Percentiles rank a stretch among this genome's conserved stretches.
phyloP scores from a whole-genome alignment of 768 basidiomycete species.

The Favolaschia claudopus region DNA sequence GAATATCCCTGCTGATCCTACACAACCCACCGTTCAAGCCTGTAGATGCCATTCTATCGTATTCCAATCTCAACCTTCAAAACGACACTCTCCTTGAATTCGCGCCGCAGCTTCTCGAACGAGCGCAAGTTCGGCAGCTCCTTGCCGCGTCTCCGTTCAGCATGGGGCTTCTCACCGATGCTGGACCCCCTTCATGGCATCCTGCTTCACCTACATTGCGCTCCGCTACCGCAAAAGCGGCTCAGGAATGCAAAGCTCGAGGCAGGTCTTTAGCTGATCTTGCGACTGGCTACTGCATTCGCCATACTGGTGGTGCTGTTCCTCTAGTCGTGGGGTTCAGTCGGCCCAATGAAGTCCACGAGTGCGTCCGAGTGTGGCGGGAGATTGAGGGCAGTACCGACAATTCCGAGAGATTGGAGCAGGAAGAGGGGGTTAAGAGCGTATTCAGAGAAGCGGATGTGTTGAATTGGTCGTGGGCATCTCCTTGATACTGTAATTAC shows the following conservation, averaged over 20 bases:
- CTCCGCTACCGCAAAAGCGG: conserved; percentile 50
- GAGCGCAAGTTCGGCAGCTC: conserved; percentile 73
- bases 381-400: conserved; percentile 52
- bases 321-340: conserved; percentile 81
- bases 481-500: conserved; percentile 43
- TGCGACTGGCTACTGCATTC: conserved; percentile 77
- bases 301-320: conserved; percentile 51
- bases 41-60: conserved; percentile 81
- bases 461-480: conserved; percentile 79
- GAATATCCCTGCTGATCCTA: conserved; percentile 77
- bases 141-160: conserved; percentile 83
- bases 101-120: conserved; percentile 60
- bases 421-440: conserved; percentile 51
- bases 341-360: conserved; percentile 76
- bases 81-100: conserved; percentile 68
- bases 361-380: conserved; percentile 73
- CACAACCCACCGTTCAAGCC: conserved; percentile 73
- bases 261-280: conserved; percentile 62
- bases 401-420: conserved; percentile 45
- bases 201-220: conserved; percentile 67
- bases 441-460: conserved; percentile 59
- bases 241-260: conserved; percentile 43
- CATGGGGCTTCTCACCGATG: conserved; percentile 78
- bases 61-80: conserved; percentile 82
- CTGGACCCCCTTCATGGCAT: conserved; percentile 72